Conservation (phyloP, 495 filamentous ascomycete species). For the Parathielavia appendiculata region DNA sequence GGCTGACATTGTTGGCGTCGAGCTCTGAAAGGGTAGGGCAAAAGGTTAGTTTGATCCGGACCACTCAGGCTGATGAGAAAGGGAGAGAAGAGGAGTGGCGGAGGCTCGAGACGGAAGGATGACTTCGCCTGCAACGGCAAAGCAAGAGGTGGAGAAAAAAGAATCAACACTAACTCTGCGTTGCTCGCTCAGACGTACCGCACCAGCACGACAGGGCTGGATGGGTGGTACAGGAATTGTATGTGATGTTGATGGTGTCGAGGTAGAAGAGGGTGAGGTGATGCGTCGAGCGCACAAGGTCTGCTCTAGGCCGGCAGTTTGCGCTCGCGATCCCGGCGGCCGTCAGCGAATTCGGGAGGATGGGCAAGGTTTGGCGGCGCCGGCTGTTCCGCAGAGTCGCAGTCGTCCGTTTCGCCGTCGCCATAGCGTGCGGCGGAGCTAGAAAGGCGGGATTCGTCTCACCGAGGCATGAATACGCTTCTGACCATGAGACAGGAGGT, state of each 20-base stretch:
- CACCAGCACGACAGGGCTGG: constrained; percentile 28
- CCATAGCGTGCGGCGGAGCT: constrained; percentile 27
- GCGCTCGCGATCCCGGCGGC: constrained; percentile 16
- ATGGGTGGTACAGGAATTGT: constrained; percentile 22
- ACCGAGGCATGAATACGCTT: constrained; percentile 18
- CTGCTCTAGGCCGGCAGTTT: constrained; percentile 14
- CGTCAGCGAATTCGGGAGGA: constrained; percentile 20
- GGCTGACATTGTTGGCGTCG: constrained; percentile 17
- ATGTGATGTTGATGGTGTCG: constrained; percentile 30
- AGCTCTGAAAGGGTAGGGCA: constrained; percentile 21
- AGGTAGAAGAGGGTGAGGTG: constrained; percentile 15
- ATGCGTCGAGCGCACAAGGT: constrained; percentile 19
- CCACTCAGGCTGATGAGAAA: background rate
- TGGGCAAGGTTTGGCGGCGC: constrained; percentile 8
- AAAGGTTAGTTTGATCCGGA: constrained; percentile 11
- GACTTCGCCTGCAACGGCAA: constrained; percentile 4
- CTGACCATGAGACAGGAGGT: background rate
- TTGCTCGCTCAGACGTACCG: constrained; percentile 17
- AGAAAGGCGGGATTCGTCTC: constrained; percentile 17
- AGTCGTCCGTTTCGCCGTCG: constrained; percentile 22
- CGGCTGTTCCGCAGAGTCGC: constrained; percentile 16
- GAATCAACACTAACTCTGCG: constrained; percentile 23
- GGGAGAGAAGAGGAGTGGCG: background rate
- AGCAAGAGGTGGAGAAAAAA: constrained; percentile 5
- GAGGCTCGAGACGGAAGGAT: background rate